Percentiles rank a stretch among this genome's conserved stretches.
Conservation (phyloP, 1,284 basidiomycete genomes). For the Apiotrichum gracile region DNA sequence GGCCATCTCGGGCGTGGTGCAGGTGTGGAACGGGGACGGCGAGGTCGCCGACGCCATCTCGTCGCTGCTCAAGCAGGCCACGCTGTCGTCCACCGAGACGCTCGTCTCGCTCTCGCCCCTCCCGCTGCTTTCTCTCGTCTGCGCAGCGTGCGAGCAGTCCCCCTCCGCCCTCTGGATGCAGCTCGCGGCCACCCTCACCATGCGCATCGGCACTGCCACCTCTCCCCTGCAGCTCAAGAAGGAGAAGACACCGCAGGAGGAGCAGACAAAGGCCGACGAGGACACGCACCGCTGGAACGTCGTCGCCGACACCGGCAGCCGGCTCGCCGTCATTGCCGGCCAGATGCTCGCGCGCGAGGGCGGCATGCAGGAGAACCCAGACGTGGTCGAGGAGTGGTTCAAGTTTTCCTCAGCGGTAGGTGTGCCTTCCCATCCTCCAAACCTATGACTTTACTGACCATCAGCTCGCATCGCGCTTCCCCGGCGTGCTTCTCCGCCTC, state of each 20-base stretch:
- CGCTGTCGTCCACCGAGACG: conserved; percentile 50
- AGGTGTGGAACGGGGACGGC: conserved; percentile 68
- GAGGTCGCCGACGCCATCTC: conserved; percentile 57
- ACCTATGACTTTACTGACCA: neutral
- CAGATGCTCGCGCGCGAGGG: conserved; percentile 55
- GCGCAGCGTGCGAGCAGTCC: conserved; percentile 63
- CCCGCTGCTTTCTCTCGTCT: conserved; percentile 71
- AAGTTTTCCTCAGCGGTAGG: conserved; percentile 54
- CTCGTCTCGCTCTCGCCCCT: conserved; percentile 70
- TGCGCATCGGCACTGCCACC: conserved; percentile 68
- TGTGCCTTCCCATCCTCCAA: neutral
- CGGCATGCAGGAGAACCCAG: conserved; percentile 67
- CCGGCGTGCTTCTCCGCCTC: conserved; percentile 61
- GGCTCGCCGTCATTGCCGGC: conserved; percentile 61
- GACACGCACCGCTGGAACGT: conserved; percentile 32
- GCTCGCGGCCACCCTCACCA: conserved; percentile 67
- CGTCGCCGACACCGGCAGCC: conserved; percentile 51
- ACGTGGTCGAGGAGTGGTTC: conserved; percentile 82
- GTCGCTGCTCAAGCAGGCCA: conserved; percentile 37
- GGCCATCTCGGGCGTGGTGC: conserved; percentile 58
- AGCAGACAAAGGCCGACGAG: conserved; percentile 21
- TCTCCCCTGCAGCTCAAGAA: conserved; percentile 31
- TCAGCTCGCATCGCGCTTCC: conserved; percentile 68
- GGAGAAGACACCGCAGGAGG: conserved; percentile 24
- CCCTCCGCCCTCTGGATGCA: conserved; percentile 77